Evolutionary conservation across 225 moss, liverwort and hornwort species (phyloP), one percentile per base, ranked within the genome.

Genomic region (Pseudisothecium myosuroides): DNA sequence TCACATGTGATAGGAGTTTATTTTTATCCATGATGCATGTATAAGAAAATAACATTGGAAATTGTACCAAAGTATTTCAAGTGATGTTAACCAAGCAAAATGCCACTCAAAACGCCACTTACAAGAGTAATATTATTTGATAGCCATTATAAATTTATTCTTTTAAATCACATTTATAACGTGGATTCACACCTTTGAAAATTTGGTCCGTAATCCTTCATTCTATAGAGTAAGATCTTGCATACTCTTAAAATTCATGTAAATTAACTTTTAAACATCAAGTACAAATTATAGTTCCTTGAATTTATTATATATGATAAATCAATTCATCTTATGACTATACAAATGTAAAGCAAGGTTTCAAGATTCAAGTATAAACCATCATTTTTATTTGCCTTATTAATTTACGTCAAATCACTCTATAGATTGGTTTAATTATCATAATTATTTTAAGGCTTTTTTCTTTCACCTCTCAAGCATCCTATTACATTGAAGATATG

Each of bases 31-130:
- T 29, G 6, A 45, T 74, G 17, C 11, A 47, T 10, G 0, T 18
- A 29, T 3, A 74, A 2, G 11, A 19, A 74, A 76, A 76, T 5
- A 50, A 52, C 3, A 0, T 76, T 52, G 9, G 5, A 23, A 52
- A 76, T 36, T 23, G 5, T 36, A 50, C 5, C 5, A 52, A 5
- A 0, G 1, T 36, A 23, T 52, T 43, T 76, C 4, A 4, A 34
- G 14, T 76, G 21, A 36, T 34, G 14, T 23, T 22, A 34, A 36
- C 3, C 0, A 52, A 34, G 15, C 4, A 52, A 52, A 76, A 22
- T 0, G 0, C 19, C 47, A 39, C 7, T 49, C 5, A 52, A 52
- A 76, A 22, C 0, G 0, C 19, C 47, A 39, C 7, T 49, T 2
- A 8, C 5, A 21, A 76, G 1, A 76, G 5, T 50, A 7, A 76